Conservation (phyloP, 345 rosid species). For the Pistacia vera region DNA sequence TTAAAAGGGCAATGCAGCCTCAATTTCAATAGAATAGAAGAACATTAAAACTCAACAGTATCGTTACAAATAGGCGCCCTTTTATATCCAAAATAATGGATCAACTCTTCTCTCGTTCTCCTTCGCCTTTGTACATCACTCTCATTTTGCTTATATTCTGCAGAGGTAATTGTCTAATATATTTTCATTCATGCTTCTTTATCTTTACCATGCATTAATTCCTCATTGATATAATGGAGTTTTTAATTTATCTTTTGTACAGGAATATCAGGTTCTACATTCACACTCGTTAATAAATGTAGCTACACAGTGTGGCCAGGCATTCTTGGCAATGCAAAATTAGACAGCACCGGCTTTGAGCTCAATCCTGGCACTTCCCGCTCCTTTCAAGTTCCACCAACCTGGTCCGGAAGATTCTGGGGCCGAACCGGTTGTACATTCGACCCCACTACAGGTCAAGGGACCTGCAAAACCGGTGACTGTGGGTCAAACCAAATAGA, state of each 20-base stretch:
- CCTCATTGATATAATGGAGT: background rate
- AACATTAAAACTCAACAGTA: background rate
- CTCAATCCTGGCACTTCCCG: slow-evolving; percentile 51
- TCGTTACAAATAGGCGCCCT: background rate
- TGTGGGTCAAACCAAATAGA: slow-evolving; percentile 67
- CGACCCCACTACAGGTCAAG: slow-evolving; percentile 47
- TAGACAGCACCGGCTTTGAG: slow-evolving; percentile 59
- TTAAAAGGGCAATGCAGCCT: background rate
- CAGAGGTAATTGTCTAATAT: slow-evolving; percentile 31
- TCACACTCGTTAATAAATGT: slow-evolving; percentile 58
- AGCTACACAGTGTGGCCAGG: slow-evolving; percentile 78
- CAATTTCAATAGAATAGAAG: background rate
- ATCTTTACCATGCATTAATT: background rate
- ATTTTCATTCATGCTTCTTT: background rate
- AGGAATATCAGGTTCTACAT: slow-evolving; percentile 58
- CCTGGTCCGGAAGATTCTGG: slow-evolving; percentile 85
- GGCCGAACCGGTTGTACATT: slow-evolving; percentile 61
- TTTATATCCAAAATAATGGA: slow-evolving; percentile 21
- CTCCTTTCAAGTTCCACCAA: slow-evolving; percentile 49
- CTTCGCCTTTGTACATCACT: slow-evolving; percentile 16
- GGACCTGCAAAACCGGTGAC: slow-evolving; percentile 63
- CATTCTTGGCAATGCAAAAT: slow-evolving; percentile 49
- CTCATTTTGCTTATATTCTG: slow-evolving; percentile 33
- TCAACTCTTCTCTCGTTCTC: slow-evolving; percentile 11
- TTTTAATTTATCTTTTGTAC: background rate